Evolutionary conservation across 768 basidiomycete species (phyloP).

Genomic region (Leccinum arenicola): DNA sequence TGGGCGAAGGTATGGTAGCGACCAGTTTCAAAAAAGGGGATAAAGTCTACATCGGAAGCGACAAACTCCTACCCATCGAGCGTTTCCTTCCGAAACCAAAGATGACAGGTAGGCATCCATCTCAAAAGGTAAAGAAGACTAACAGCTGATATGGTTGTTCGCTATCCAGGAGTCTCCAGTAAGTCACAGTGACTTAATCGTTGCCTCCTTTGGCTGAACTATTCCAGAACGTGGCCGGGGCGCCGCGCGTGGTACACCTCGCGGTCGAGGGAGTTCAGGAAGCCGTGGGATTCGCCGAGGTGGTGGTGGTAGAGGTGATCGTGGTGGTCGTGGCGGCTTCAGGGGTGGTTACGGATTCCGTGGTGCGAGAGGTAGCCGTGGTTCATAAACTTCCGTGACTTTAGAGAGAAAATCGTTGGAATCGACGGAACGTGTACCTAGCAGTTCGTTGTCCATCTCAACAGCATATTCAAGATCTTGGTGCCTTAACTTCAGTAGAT

Average conservation of each 20-base stretch:
- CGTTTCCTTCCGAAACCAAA: constrained; percentile 97
- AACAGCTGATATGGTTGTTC: neutral
- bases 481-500: constrained; percentile 47
- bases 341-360: constrained; percentile 46
- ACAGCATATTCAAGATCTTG: constrained; percentile 40
- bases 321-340: constrained; percentile 47
- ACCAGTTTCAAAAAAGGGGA: constrained; percentile 96
- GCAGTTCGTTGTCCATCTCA: neutral
- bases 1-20: constrained; percentile 94
- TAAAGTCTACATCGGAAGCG: constrained; percentile 96
- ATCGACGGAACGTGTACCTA: neutral
- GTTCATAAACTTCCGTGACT: constrained; percentile 35
- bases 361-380: constrained; percentile 46
- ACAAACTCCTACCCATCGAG: constrained; percentile 95
- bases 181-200: constrained; percentile 5
- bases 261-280: constrained; percentile 26
- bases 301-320: constrained; percentile 30
- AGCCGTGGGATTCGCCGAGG: constrained; percentile 37
- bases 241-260: constrained; percentile 21
- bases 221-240: constrained; percentile 46
- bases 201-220: constrained; percentile 30
- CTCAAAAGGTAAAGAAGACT: constrained; percentile 4
- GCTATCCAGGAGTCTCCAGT: constrained; percentile 28
- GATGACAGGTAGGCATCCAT: constrained; percentile 57
- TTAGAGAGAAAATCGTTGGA: neutral